Evolutionary conservation across 768 basidiomycete genomes (phyloP).

Genomic region (Amanita exitialis): DNA sequence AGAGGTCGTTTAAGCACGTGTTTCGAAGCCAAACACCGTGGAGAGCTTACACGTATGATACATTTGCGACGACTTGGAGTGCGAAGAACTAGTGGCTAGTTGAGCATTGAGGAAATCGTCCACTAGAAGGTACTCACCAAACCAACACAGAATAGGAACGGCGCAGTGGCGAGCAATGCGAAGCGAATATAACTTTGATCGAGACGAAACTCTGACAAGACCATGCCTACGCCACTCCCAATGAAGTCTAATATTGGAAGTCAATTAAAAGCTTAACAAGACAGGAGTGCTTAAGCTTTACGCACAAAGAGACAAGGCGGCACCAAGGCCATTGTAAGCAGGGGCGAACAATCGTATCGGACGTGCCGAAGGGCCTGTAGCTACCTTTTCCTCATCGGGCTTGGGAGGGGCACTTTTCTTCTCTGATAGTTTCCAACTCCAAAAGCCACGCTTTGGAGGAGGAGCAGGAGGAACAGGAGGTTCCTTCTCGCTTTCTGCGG

Average conservation of each 20-base stretch:
- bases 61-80: slow-evolving; percentile 53
- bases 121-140: slow-evolving; percentile 33
- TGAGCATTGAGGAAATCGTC: background rate
- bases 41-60: slow-evolving; percentile 50
- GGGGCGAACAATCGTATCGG: slow-evolving; percentile 61
- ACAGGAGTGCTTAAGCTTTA: slow-evolving; percentile 2
- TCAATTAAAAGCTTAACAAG: slow-evolving; percentile 3
- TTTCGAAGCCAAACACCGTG: slow-evolving; percentile 24
- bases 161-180: slow-evolving; percentile 50
- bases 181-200: slow-evolving; percentile 60
- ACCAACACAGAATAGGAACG: slow-evolving; percentile 69
- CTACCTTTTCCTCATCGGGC: slow-evolving; percentile 44
- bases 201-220: slow-evolving; percentile 58
- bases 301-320: slow-evolving; percentile 58
- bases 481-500: slow-evolving; percentile 14
- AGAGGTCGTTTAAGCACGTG: slow-evolving; percentile 48
- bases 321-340: slow-evolving; percentile 60
- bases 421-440: slow-evolving; percentile 34
- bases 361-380: slow-evolving; percentile 24
- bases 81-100: slow-evolving; percentile 54
- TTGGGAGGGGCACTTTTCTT: slow-evolving; percentile 18
- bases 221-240: slow-evolving; percentile 43
- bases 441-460: slow-evolving; percentile 15
- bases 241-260: slow-evolving; percentile 46
- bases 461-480: slow-evolving; percentile 11